Evolutionary conservation across 257 asterid genomes (phyloP), one percentile per base, ranked within the genome.

Genomic region (Thymus mandschuricus): DNA sequence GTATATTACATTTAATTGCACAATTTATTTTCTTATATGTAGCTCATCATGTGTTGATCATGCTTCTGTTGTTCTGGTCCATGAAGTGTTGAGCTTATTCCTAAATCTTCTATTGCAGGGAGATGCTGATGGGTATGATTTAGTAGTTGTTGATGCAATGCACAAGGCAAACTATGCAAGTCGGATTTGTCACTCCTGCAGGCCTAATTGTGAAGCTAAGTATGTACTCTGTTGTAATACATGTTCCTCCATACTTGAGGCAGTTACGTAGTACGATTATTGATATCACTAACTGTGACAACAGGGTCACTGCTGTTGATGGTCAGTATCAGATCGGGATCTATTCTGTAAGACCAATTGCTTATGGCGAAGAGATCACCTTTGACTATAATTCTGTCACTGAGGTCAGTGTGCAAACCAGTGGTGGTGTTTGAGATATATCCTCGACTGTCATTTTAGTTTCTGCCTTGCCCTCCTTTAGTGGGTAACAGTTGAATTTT

Each of bases 121-220:
- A 78, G 99, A 95, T 86, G 98, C 97, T 71, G 99, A 92, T 85
- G 99, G 99, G 55, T 95, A 92, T 82, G 99, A 95, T 82, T 81
- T 95, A 69, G 89, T 95, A 66, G 99, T 95, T 66, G 96, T 95
- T 72, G 99, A 95, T 83, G 99, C 99, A 77, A 95, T 95, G 99
- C 99, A 95, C 90, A 95, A 95, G 82, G 98, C 99, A 34, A 95
- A 95, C 80, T 95, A 92, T 75, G 99, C 99, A 30, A 95, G 99
- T 79, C 90, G 99, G 70, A 95, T 95, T 79, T 95, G 99, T 80
- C 99, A 95, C 84, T 95, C 99, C 31, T 95, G 99, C 64, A 83
- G 90, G 75, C 99, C 99, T 60, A 95, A 95, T 75, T 95, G 98
- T 77, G 98, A 95, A 85, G 99, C 99, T 69, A 95, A 95, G 99